Evolutionary conservation across 208 protist genomes (phyloP).

Genomic region (Leishmania arabica): DNA sequence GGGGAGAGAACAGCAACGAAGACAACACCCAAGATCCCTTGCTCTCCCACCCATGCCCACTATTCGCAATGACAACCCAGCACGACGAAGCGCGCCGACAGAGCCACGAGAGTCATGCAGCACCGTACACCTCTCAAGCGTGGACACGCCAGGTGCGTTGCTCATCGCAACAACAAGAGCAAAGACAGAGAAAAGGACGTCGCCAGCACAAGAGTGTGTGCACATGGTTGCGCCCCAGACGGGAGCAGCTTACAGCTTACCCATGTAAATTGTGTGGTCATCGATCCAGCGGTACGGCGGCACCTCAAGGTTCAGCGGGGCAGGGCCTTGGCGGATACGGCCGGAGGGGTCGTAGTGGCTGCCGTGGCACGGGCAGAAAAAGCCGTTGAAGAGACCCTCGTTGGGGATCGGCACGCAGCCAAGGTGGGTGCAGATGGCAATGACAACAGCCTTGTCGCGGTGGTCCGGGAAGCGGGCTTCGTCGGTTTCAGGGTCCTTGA

Average conservation of each 20-base stretch:
- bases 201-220: not conserved
- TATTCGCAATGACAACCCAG: not conserved
- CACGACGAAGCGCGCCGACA: not conserved
- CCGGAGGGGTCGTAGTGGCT: constrained; percentile 98
- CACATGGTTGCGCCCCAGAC: not conserved
- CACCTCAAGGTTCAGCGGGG: constrained; percentile 98
- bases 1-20: not conserved
- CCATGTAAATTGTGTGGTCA: constrained; percentile 95
- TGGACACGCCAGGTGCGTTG: not conserved
- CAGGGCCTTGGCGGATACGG: constrained; percentile 97
- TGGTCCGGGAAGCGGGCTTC: constrained; percentile 86
- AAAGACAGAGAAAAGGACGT: not conserved
- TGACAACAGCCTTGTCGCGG: constrained; percentile 94
- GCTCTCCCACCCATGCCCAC: not conserved
- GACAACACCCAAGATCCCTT: not conserved
- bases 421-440: constrained; percentile 99
- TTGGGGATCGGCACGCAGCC: constrained; percentile 98
- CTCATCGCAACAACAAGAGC: not conserved
- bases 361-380: constrained; percentile 99
- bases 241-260: constrained; percentile 68
- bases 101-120: not conserved
- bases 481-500: constrained; percentile 97
- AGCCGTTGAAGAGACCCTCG: constrained; percentile 96
- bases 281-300: constrained; percentile 96
- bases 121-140: not conserved